Evolutionary conservation across 2,329 filamentous ascomycete genomes (phyloP), one percentile per base, ranked within the genome.

Genomic region (Aspergillus melleus): DNA sequence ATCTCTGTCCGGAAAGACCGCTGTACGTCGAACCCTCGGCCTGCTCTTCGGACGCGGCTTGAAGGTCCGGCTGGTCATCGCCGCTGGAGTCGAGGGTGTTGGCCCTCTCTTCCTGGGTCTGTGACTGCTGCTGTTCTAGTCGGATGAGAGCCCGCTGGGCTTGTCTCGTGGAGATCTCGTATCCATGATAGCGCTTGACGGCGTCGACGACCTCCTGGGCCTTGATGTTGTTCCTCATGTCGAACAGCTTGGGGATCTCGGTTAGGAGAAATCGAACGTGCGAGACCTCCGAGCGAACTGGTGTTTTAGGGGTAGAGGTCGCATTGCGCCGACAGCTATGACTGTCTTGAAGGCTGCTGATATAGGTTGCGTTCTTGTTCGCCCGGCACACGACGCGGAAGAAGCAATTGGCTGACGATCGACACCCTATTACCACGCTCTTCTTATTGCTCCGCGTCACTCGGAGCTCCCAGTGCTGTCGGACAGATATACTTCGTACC

Each of bases 371-470:
- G 59, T 74, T 75, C 61, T 76, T 76, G 65, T 76, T 77, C 32
- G 73, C 71, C 52, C 75, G 75, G 62, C 75, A 76, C 56, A 77
- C 74, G 39, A 75, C 75, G 16, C 75, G 75, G 60, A 77, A 77
- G 57, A 67, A 74, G 63, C 75, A 77, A 68, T 72, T 76, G 62
- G 66, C 59, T 30, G 72, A 74, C 6, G 75, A 76, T 49, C 75
- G 73, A 64, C 75, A 77, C 32, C 74, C 74, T 55, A 77, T 70
- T n/a, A 77, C 74, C 53, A 77, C 75, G 49, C 74, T 76, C 55
- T 77, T 76, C 61, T 75, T 76, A 60, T 77, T 77, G 66, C 75
- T 77, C 51, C 75, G 70, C 52, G 72, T 69, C 42, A 77, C 75
- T 32, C 75, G 72, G 44, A 77, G 71, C 58, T 77, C 74, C 75